phyloP scores from a whole-genome alignment of 495 filamentous ascomycete species.

The Penicillium samsonianum region DNA sequence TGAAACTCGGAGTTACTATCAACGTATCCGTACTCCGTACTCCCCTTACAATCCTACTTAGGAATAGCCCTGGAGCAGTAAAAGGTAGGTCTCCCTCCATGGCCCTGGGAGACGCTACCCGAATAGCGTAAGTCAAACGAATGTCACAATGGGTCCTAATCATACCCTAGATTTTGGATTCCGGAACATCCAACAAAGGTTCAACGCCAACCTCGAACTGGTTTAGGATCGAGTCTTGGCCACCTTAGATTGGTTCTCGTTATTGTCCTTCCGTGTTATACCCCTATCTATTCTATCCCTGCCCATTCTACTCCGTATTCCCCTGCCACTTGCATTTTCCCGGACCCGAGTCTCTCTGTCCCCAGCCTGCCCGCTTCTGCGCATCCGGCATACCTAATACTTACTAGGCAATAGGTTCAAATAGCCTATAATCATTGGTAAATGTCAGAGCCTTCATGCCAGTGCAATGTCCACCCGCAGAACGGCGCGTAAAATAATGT shows the following conservation, averaged over 20 bases:
- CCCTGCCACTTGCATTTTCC: not conserved
- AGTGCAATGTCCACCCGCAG: slow-evolving; percentile 20
- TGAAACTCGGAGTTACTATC: no score
- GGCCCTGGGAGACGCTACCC: slow-evolving; percentile 12
- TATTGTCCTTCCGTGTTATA: not conserved
- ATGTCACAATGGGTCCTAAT: slow-evolving; percentile 6
- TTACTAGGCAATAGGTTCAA: not conserved
- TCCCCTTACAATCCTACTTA: not conserved
- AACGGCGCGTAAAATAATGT: slow-evolving; percentile 19
- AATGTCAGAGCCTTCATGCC: not conserved
- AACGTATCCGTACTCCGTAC: not conserved
- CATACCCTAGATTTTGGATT: not conserved
- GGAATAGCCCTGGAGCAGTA: not conserved
- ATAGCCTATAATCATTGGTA: not conserved
- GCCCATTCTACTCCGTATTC: no score
- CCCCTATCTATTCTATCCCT: no score
- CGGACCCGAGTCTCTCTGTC: not conserved
- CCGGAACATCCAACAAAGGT: not conserved
- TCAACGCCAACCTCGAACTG: slow-evolving; percentile 11
- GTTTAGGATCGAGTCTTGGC: not conserved
- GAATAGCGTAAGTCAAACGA: not conserved
- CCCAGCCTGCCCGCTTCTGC: not conserved
- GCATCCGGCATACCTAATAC: not conserved
- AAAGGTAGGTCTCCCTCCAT: not conserved
- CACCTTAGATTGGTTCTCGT: not conserved